Base-by-base conservation (phyloP, 176 grass and related monocot genomes). In the Carex kokanica region DNA sequence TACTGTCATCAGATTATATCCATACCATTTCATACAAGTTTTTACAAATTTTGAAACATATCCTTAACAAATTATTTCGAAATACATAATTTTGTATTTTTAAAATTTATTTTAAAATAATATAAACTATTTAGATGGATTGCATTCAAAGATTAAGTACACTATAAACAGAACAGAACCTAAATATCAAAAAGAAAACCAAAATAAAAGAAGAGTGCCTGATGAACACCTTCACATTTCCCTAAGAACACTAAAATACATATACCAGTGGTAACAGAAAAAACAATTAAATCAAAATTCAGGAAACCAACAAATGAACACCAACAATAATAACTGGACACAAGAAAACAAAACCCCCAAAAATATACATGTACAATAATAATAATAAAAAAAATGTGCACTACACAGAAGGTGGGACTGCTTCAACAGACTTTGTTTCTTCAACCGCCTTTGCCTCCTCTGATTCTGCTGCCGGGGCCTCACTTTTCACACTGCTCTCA, bases 311-410 rank as follows among this genome's bases (percentile, higher is more conserved):
- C 73, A 54, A 55, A 55, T 77, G 23, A 31, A 77, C 49, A 77
- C 24, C 47, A 77, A 77, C 14, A 77, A 77, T 77, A 32, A 55
- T 29, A 53, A 23, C 23, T 55, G 73, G 54, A 55, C 49, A 29
- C 1, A 54, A 77, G 5, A 53, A 75, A 23, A 71, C 49, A 77
- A 20, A 43, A 27, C 66, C 66, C 72, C 47, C 3, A 15, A 66
- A 82, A 82, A 82, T 82, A 80, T 82, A 82, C 60, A 82, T 64
- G 45, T 81, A 55, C 23, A 77, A 67, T 17, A 36, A 49, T 49
- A 67, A 66, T 6, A 16, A 18, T 18, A 69, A 68, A 51, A 68
- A 67, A 40, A 40, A 3, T 8, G 73, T 29, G 14, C 24, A 16
- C 49, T 77, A 77, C 24, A 77, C 73, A 32, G 70, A 14, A 32